Percentiles rank a stretch among this genome's conserved stretches.
Evolutionary conservation across 2,329 filamentous ascomycete genomes (phyloP).

Genomic region (Diaporthe longicolla): DNA sequence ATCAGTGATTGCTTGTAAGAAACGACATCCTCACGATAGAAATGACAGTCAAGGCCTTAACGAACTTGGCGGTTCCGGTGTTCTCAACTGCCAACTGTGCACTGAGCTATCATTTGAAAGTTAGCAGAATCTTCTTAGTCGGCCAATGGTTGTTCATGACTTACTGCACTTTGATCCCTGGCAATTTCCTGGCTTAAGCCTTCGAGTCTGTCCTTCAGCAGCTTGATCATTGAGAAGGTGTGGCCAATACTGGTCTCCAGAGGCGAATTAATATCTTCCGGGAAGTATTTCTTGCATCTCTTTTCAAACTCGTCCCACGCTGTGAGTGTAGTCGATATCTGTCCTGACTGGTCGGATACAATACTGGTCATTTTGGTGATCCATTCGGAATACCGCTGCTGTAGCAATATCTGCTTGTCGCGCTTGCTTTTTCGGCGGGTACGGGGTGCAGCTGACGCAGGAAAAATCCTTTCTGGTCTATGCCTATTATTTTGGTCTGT

Average conservation of each 20-base stretch:
- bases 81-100: constrained; percentile 21
- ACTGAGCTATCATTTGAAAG: not conserved
- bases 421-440: not conserved
- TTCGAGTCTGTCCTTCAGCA: not conserved
- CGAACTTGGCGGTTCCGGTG: constrained; percentile 9
- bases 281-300: constrained; percentile 1
- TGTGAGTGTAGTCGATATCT: not conserved
- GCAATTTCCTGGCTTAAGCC: not conserved
- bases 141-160: not conserved
- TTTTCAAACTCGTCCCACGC: constrained; percentile 22
- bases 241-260: not conserved
- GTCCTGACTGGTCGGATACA: not conserved
- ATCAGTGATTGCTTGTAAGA: not conserved
- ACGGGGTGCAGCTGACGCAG: fast-evolving
- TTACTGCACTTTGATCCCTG: not conserved
- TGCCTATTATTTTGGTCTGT: not conserved
- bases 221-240: not conserved
- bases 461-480: not conserved
- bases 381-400: constrained; percentile 26
- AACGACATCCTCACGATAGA: not conserved
- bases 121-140: not conserved
- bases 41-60: constrained; percentile 15
- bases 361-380: not conserved
- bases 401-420: not conserved
- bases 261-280: not conserved